These are phyloP conservation scores for Tulasnella sp. DNA, from an alignment of 768 basidiomycete genomes.

Conservation along the genomic window DNA sequence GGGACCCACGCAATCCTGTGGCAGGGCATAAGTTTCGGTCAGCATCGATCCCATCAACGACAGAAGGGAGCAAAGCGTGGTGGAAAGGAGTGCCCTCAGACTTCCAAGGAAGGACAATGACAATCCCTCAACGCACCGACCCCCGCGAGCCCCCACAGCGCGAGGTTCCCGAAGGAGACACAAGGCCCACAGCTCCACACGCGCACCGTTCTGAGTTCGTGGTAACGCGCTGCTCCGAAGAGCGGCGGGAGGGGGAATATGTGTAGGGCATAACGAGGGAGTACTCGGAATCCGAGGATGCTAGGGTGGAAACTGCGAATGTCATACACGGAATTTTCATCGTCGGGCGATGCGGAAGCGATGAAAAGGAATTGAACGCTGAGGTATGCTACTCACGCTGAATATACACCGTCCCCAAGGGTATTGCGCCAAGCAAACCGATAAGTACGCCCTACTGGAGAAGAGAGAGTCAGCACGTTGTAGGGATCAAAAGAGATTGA, in stretches of 20 bases:
- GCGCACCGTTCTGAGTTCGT: conserved; percentile 56
- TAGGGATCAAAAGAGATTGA: neutral
- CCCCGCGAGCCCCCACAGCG: conserved; percentile 59
- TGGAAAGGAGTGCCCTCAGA: conserved; percentile 43
- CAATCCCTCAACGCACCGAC: conserved; percentile 61
- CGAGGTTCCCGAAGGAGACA: conserved; percentile 46
- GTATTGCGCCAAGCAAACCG: neutral
- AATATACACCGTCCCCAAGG: neutral
- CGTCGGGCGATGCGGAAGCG: conserved; percentile 36
- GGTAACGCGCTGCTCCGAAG: conserved; percentile 25
- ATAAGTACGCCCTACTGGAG: neutral
- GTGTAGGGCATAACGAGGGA: conserved; percentile 60
- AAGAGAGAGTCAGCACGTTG: neutral
- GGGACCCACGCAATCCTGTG: neutral
- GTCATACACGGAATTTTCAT: conserved; percentile 41
- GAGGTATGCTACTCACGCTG: neutral
- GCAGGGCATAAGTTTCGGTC: neutral
- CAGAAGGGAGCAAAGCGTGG: neutral
- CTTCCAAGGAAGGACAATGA: conserved; percentile 83
- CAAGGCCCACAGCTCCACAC: conserved; percentile 50
- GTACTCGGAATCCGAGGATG: conserved; percentile 55
- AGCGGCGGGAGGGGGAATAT: conserved; percentile 55
- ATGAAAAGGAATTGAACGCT: neutral
- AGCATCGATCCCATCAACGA: neutral
- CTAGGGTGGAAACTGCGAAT: conserved; percentile 88